Base-by-base conservation (phyloP, 345 rosid species). In the Boechera stricta region DNA sequence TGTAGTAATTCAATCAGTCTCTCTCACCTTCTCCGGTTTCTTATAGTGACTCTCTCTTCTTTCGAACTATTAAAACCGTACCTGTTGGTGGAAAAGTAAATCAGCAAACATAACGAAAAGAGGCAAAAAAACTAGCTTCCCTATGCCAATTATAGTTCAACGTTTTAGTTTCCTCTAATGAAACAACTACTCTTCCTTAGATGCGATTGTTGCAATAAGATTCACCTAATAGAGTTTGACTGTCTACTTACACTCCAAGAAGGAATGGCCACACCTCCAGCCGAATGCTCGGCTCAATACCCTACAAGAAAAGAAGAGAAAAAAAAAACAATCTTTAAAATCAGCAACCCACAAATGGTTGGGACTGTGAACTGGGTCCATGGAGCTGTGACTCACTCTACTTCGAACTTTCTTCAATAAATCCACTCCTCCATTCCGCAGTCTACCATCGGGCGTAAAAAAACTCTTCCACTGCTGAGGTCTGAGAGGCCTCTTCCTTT, bases 221-320 rank as follows among this genome's bases (percentile, higher is more conserved):
- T 72, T 35, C 52, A 51, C 1, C 12, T 33, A 57, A 26, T 12
- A 54, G 77, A 73, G 61, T 41, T 10, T 63, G 72, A 51, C 52
- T 24, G 29, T 31, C 53, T 38, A 74, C 99, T 91, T 87, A 95
- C 99, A 96, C 90, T 78, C 98, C 98, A 62, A 96, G 98, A 52
- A 96, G 98, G 81, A 93, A 96, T 0, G 98, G 98, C 99, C 99
- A 96, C 52, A 96, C 98, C 77, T 93, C 97, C 18, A 87, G 68
- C 71, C 98, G 85, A 77, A 96, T 89, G 84, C 83, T 86, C 15
- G 98, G 94, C 84, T 96, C 89, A 57, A 96, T 85, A 70, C 99
- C 99, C 99, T 96, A 53, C 77, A 86, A 60, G 21, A 49, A n/a
- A 76, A 56, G 15, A 38, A 49, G 62, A 35, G 52, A 66, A 63